Evolutionary conservation across 2,329 filamentous ascomycete genomes (phyloP), one percentile per base, ranked within the genome.

Genomic region (Colletotrichum sp.): DNA sequence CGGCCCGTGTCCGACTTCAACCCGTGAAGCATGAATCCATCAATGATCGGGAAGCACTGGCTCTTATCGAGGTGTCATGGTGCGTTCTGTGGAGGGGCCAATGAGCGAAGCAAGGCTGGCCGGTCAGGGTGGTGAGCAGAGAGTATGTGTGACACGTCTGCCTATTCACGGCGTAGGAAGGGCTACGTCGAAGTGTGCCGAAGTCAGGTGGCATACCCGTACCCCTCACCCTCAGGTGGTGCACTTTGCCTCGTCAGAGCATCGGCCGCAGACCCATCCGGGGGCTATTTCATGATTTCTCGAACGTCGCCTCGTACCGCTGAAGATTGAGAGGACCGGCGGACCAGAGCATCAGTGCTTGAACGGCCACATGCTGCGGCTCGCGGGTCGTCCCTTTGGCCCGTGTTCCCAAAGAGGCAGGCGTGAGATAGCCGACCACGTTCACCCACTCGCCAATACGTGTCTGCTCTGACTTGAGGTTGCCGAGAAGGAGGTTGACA

Each of bases 391-490:
- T 72, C 48, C 65, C 68, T 67, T 62, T 74, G 60, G 70, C 48
- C 76, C 66, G 58, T 21, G 65, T 71, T 52, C 74, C 61, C 61
- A 56, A 12, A 34, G 65, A 61, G 30, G 43, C 67, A 58, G 82
- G 82, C 55, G 87, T 89, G 70, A 96, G 87, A 82, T 97, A 97
- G 8, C 96, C 96, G 78, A 98, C 91, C 5, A 98, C 89, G 82
- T 98, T 98, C 66, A 98, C 84, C 96, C 96, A 98, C 75, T 93
- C 90, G n/a, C 96, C 96, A 30, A 94, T 86, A 66, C 92, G 89
- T 68, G 94, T 89, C 66, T 94, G 88, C 71, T 93, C 89, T 26
- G 89, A 84, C 24, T 90, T 91, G 73, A 97, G 85, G 12, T 86
- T 89, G 79, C 93, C 89, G 7, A 98, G 88, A 4, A 97, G 84